Conservation (phyloP, 768 basidiomycete species). For the Lentinula sp. region DNA sequence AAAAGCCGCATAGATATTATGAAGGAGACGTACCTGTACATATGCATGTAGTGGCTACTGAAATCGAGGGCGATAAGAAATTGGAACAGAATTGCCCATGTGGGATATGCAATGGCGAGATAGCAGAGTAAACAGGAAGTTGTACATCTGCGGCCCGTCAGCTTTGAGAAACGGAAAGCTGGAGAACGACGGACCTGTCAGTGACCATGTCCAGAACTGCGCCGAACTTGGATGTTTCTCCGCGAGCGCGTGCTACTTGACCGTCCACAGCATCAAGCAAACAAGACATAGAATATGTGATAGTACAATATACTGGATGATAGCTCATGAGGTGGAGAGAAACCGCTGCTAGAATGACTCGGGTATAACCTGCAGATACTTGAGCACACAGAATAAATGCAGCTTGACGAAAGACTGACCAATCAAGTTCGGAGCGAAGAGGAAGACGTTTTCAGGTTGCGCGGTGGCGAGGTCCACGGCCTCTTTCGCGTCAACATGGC, state of each 20-base stretch:
- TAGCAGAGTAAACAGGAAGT: slow-evolving; percentile 94
- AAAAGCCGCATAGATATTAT: not conserved
- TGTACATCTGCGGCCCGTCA: slow-evolving; percentile 64
- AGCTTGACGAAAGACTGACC: slow-evolving; percentile 41
- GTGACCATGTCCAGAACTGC: slow-evolving; percentile 99
- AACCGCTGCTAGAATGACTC: slow-evolving; percentile 84
- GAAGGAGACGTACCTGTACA: slow-evolving; percentile 78
- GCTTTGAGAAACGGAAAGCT: not conserved
- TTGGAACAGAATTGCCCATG: slow-evolving; percentile 83
- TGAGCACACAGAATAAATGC: slow-evolving; percentile 6
- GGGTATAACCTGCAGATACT: slow-evolving; percentile 65
- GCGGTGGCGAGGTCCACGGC: slow-evolving; percentile 85
- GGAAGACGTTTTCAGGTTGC: slow-evolving; percentile 94
- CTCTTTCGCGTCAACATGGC: slow-evolving; percentile 76
- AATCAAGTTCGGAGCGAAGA: slow-evolving; percentile 96
- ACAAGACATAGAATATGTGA: slow-evolving; percentile 86
- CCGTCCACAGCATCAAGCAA: slow-evolving; percentile 95
- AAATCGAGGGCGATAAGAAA: slow-evolving; percentile 97
- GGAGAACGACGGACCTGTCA: slow-evolving; percentile 63
- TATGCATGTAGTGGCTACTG: slow-evolving; percentile 98
- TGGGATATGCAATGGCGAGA: slow-evolving; percentile 84
- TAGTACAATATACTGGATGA: slow-evolving; percentile 88
- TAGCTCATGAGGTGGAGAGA: slow-evolving; percentile 92
- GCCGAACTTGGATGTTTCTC: slow-evolving; percentile 94
- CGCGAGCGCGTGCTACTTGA: slow-evolving; percentile 79